Evolutionary conservation across 192 early-diverging fungal genomes (phyloP).

Genomic region (Geosiphon pyriformis): DNA sequence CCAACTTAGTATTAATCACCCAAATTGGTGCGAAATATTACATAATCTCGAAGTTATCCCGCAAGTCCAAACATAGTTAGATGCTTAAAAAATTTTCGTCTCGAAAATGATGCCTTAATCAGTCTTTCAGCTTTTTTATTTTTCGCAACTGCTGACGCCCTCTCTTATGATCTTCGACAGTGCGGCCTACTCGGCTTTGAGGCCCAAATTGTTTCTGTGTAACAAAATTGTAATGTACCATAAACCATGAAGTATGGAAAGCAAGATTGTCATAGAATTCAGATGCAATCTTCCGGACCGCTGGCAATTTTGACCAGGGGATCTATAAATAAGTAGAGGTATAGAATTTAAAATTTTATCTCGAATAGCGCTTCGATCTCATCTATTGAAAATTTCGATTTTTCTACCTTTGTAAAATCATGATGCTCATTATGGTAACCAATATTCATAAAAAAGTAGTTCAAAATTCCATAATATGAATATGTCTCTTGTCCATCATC

Average conservation of each 20-base stretch:
- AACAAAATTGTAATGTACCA: constrained; percentile 81
- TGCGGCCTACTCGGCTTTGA: constrained; percentile 74
- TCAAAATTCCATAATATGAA: constrained; percentile 91
- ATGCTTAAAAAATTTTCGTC: no score
- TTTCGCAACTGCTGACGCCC: constrained; percentile 62
- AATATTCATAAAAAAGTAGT: constrained; percentile 87
- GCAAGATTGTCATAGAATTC: constrained; percentile 87
- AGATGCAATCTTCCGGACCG: constrained; percentile 69
- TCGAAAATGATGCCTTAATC: no score
- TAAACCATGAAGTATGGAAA: constrained; percentile 82
- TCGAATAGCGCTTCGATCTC: no score
- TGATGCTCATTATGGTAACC: constrained; percentile 99
- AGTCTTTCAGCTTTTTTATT: constrained; percentile 33
- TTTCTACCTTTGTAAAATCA: constrained; percentile 70
- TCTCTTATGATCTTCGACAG: constrained; percentile 62
- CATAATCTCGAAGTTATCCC: no score
- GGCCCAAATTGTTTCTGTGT: constrained; percentile 66
- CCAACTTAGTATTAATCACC: no score
- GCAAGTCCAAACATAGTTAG: no score
- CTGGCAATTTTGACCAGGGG: constrained; percentile 83
- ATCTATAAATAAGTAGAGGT: constrained; percentile 42
- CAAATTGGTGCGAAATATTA: no score
- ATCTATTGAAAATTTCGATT: neutral
- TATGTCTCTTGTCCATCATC: constrained; percentile 92
- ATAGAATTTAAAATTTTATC: no score